These are phyloP conservation scores for Bipolaris bicolor DNA, from an alignment of 2,329 filamentous ascomycete species.

Conservation along the genomic window DNA sequence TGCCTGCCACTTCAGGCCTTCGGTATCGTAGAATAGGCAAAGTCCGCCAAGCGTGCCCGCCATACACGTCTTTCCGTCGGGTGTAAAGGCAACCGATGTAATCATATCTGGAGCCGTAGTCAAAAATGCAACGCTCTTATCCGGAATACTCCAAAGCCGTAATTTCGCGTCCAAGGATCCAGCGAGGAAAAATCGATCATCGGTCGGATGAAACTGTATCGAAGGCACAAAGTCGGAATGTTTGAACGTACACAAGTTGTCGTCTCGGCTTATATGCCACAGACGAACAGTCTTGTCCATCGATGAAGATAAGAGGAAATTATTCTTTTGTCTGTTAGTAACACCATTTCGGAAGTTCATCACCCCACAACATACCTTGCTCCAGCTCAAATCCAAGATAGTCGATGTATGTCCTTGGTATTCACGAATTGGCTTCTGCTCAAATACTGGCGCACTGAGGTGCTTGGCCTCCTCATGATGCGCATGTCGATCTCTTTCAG, in stretches of 20 bases:
- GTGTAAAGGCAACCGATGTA: slow-evolving; percentile 91
- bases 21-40: slow-evolving; percentile 90
- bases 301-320: slow-evolving; percentile 91
- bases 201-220: slow-evolving; percentile 90
- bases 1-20: slow-evolving; percentile 80
- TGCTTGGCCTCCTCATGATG: slow-evolving; percentile 62
- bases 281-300: slow-evolving; percentile 97
- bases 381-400: slow-evolving; percentile 93
- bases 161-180: slow-evolving; percentile 89
- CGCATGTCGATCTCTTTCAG: slow-evolving; percentile 61
- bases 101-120: slow-evolving; percentile 82
- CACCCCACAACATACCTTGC: slow-evolving; percentile 65
- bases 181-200: slow-evolving; percentile 95
- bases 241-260: slow-evolving; percentile 92
- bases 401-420: slow-evolving; percentile 85
- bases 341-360: not conserved
- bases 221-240: slow-evolving; percentile 95
- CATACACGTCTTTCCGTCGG: slow-evolving; percentile 87
- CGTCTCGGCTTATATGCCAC: slow-evolving; percentile 85
- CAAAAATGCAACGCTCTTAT: slow-evolving; percentile 88
- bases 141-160: slow-evolving; percentile 94
- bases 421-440: slow-evolving; percentile 75
- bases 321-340: slow-evolving; percentile 64
- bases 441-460: slow-evolving; percentile 89
- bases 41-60: slow-evolving; percentile 85